These are phyloP conservation scores for Sclerotinia trifoliorum DNA, from an alignment of 2,329 filamentous ascomycete genomes.

Conservation along the genomic window DNA sequence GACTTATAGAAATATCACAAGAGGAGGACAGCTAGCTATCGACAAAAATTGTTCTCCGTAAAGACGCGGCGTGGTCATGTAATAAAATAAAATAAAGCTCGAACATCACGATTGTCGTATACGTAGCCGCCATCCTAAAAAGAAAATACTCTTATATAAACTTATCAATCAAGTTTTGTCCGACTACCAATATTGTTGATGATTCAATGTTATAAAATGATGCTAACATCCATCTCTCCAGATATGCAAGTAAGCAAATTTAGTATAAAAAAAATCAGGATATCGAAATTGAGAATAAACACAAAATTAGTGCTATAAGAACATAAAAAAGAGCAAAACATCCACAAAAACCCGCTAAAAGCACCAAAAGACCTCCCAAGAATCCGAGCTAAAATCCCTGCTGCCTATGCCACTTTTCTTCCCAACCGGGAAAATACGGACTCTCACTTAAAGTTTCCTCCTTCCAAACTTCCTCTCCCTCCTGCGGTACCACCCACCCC, in stretches of 20 bases:
- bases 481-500: slow-evolving; percentile 52
- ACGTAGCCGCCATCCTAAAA: no score
- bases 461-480: slow-evolving; percentile 45
- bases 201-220: neutral
- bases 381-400: slow-evolving; percentile 52
- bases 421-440: slow-evolving; percentile 76
- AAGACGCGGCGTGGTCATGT: neutral
- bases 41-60: neutral
- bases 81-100: no score
- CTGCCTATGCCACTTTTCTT: slow-evolving; percentile 66
- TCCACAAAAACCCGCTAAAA: neutral
- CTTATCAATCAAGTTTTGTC: neutral
- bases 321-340: neutral
- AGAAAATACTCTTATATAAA: neutral
- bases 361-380: neutral
- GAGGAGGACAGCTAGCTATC: neutral
- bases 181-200: neutral
- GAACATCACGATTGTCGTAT: neutral
- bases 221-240: neutral
- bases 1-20: no score
- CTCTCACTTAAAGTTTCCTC: slow-evolving; percentile 68
- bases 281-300: neutral
- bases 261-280: neutral
- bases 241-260: neutral
- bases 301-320: neutral